Evolutionary conservation across 2,329 filamentous ascomycete genomes (phyloP).

Genomic region (Coccinonectria pachysandricola): DNA sequence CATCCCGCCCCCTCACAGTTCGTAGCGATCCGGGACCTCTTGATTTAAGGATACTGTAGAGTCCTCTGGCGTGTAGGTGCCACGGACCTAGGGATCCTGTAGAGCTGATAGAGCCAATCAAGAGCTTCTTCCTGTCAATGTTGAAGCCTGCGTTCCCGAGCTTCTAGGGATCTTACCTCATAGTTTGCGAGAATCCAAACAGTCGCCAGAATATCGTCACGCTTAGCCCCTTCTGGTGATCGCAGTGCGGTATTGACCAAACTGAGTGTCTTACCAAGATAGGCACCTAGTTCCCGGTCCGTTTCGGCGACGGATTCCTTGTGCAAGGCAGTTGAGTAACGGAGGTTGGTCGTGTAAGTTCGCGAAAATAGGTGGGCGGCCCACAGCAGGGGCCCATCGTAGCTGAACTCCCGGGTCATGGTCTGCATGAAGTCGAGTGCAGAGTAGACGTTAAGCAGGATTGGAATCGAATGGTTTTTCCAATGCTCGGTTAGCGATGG

Average conservation of each 20-base stretch:
- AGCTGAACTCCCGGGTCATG: slow-evolving; percentile 15
- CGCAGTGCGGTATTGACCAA: slow-evolving; percentile 28
- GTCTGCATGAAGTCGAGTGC: slow-evolving; percentile 24
- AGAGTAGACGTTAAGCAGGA: slow-evolving; percentile 28
- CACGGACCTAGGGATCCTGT: slow-evolving; percentile 21
- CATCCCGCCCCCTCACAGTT: slow-evolving; percentile 15
- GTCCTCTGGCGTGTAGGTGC: slow-evolving; percentile 26
- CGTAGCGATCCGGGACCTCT: slow-evolving; percentile 20
- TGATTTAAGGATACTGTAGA: slow-evolving; percentile 27
- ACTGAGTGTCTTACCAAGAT: slow-evolving; percentile 27
- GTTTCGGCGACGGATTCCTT: slow-evolving; percentile 16
- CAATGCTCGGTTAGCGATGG: slow-evolving; percentile 25
- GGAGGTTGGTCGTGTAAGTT: slow-evolving; percentile 29
- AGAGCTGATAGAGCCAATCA: slow-evolving; percentile 26
- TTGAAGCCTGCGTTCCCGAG: too few relatives aligned
- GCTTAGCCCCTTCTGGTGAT: slow-evolving; percentile 16
- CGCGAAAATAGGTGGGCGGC: slow-evolving; percentile 30
- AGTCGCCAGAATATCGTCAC: slow-evolving; percentile 28
- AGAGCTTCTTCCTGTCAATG: too few relatives aligned
- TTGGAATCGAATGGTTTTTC: slow-evolving; percentile 29
- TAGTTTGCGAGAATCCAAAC: slow-evolving; percentile 32
- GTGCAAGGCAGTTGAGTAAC: slow-evolving; percentile 21
- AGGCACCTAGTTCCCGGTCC: slow-evolving; percentile 23
- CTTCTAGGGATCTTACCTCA: slow-evolving; percentile 27
- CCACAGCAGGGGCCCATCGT: slow-evolving; percentile 27